Conservation (phyloP, 176 grass and related monocot species). For the Metroxylon sagu region DNA sequence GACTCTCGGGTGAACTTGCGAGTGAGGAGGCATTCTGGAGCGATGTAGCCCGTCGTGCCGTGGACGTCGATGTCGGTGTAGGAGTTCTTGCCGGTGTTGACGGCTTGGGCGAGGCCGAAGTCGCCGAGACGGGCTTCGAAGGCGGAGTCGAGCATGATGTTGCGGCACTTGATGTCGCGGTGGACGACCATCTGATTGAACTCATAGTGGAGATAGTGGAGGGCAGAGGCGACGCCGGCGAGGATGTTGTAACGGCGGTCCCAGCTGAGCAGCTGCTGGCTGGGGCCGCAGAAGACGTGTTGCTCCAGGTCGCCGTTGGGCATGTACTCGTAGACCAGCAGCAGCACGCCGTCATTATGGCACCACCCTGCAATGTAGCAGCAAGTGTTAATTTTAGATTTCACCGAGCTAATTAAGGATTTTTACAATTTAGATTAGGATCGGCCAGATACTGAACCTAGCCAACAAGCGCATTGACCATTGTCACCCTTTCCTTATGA, state of each 20-base stretch:
- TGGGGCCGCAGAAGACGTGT: constrained; percentile 25
- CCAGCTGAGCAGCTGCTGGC: constrained; percentile 28
- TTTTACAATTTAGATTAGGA: no score
- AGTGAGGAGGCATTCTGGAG: constrained; percentile 42
- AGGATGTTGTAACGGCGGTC: constrained; percentile 39
- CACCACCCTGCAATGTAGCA: constrained; percentile 39
- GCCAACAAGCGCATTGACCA: no score
- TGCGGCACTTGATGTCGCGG: constrained; percentile 62
- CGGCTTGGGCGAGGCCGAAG: constrained; percentile 62
- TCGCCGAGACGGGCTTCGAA: constrained; percentile 53
- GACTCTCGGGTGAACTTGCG: constrained; percentile 36
- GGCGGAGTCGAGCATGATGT: constrained; percentile 48
- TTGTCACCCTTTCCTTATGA: no score
- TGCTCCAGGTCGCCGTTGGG: constrained; percentile 46
- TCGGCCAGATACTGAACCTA: no score
- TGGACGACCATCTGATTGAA: constrained; percentile 49
- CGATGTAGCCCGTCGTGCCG: constrained; percentile 56
- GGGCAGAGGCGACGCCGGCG: constrained; percentile 33
- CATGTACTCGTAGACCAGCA: constrained; percentile 46
- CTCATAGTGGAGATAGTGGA: constrained; percentile 73
- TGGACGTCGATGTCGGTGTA: constrained; percentile 34
- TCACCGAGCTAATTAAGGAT: no score
- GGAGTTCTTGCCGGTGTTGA: constrained; percentile 33
- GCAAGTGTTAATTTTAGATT: no score
- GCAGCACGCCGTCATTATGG: constrained; percentile 33